Percentiles rank a stretch among this genome's conserved stretches.
Conservation (phyloP, 495 filamentous ascomycete species). For the Annulohypoxylon nitens region DNA sequence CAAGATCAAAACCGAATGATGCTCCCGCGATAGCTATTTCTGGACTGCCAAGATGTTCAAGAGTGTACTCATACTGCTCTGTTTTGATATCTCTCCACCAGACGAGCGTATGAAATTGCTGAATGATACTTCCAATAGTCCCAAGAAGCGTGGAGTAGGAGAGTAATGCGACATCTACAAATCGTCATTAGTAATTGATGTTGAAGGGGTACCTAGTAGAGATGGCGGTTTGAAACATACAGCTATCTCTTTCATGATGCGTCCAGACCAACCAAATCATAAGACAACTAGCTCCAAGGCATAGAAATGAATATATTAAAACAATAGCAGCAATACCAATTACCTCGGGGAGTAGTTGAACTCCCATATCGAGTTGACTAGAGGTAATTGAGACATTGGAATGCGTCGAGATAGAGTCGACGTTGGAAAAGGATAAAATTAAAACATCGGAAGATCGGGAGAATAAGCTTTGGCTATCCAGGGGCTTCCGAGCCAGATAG, state of each 20-base stretch:
- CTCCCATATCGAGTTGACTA: constrained; percentile 51
- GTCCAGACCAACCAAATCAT: constrained; percentile 58
- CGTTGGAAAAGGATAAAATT: constrained; percentile 8
- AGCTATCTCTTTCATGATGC: constrained; percentile 62
- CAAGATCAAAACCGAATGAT: constrained; percentile 57
- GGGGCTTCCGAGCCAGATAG: constrained; percentile 19
- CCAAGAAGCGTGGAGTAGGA: constrained; percentile 55
- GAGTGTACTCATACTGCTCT: constrained; percentile 55
- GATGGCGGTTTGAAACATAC: constrained; percentile 50
- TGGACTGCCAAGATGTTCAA: constrained; percentile 53
- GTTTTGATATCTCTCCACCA: constrained; percentile 60
- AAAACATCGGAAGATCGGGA: constrained; percentile 12
- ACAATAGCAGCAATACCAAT: constrained; percentile 54
- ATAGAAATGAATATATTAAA: constrained; percentile 59
- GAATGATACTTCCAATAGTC: constrained; percentile 57
- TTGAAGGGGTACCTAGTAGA: neutral
- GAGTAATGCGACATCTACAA: constrained; percentile 60
- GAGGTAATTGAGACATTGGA: constrained; percentile 35
- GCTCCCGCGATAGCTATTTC: constrained; percentile 63
- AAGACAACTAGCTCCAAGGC: constrained; percentile 52
- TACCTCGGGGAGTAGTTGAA: constrained; percentile 58
- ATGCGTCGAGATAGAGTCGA: constrained; percentile 15
- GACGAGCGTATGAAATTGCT: constrained; percentile 61
- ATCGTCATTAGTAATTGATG: constrained; percentile 21
- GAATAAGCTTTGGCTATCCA: constrained; percentile 35